Percentiles rank a stretch among this genome's conserved stretches.
These are phyloP conservation scores for Microdochium nivale DNA, from an alignment of 2,329 filamentous ascomycete genomes.

Conservation along the genomic window DNA sequence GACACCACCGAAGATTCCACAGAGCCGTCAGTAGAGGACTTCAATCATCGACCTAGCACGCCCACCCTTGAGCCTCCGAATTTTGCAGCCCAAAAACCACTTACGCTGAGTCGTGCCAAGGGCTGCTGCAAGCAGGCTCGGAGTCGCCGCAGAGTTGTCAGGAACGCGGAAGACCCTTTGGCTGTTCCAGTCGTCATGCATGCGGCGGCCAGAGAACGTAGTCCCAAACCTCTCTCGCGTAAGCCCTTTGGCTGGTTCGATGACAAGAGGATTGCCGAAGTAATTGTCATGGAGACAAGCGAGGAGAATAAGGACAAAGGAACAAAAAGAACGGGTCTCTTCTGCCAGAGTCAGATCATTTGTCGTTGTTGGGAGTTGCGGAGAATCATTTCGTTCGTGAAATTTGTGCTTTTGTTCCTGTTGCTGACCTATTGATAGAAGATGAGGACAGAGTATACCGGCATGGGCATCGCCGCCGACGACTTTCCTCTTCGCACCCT, in stretches of 20 bases:
- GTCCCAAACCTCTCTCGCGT: slow-evolving; percentile 26
- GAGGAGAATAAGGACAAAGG: slow-evolving; percentile 10
- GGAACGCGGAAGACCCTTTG: slow-evolving; percentile 40
- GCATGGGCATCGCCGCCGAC: slow-evolving; percentile 17
- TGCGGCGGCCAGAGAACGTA: slow-evolving; percentile 39
- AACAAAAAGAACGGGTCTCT: not conserved
- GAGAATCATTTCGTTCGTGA: slow-evolving; percentile 22
- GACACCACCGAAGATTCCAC: not conserved
- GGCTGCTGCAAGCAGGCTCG: slow-evolving; percentile 32
- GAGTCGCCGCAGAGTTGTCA: slow-evolving; percentile 29
- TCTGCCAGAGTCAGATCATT: slow-evolving; percentile 13
- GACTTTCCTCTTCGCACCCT: slow-evolving; percentile 11
- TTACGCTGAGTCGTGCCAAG: slow-evolving; percentile 29
- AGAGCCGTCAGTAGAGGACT: slow-evolving; percentile 8
- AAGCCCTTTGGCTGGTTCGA: slow-evolving; percentile 8
- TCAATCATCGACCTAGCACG: slow-evolving; percentile 29
- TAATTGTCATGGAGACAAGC: slow-evolving; percentile 7
- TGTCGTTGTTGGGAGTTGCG: slow-evolving; percentile 12
- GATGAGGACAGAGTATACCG: slow-evolving; percentile 31
- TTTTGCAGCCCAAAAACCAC: slow-evolving; percentile 26
- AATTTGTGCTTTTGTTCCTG: slow-evolving; percentile 31
- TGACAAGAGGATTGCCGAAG: slow-evolving; percentile 13
- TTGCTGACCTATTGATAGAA: slow-evolving; percentile 50
- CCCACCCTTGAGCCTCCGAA: slow-evolving; percentile 39
- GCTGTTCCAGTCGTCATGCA: slow-evolving; percentile 46